Evolutionary conservation across 305 asterid genomes (phyloP), one percentile per base, ranked within the genome.

Genomic region (Fraxinus baroniana): DNA sequence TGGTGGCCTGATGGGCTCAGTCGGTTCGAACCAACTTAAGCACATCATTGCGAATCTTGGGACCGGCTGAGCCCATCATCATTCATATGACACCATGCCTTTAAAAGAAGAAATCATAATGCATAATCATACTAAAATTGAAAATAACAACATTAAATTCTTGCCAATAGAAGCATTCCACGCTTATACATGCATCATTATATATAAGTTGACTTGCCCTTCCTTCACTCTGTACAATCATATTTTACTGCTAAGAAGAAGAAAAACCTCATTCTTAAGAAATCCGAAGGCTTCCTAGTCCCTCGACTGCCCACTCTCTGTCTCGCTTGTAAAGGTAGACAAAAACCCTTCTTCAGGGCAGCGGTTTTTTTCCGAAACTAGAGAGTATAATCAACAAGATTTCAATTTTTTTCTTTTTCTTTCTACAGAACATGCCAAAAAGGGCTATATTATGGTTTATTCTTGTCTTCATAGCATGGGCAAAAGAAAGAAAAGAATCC

Each of bases 401-500:
- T 49, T 49, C 20, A 4, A 49, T 49, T 49, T 49, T 41, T 49
- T 49, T 15, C 60, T 49, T 49, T 15, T 15, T 13, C 20, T 49
- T 49, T 15, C 60, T 15, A 49, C 20, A 0, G 60, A 49, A 15
- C 20, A 15, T 49, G 60, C 60, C 60, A 15, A 62, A 44, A 62
- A 62, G 28, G 71, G 71, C 28, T 9, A 62, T 18, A 0, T 6
- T 62, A 8, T 22, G 71, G 32, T 62, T 20, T 62, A 82, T 79
- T 71, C 80, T 84, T 84, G 84, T 71, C 84, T 86, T 87, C 85
- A 70, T 10, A 49, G 64, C 87, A 84, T 85, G 84, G 92, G 81
- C 90, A 93, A 79, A 80, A 86, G 80, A 91, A 89, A 73, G 86
- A 89, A 35, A 86, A 87, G 87, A 86, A 86, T 88, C 90, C 88